Percentiles rank a stretch among this genome's conserved stretches.
Evolutionary conservation across 345 rosid genomes (phyloP).

Genomic region (Eucalyptus erythrocorys): DNA sequence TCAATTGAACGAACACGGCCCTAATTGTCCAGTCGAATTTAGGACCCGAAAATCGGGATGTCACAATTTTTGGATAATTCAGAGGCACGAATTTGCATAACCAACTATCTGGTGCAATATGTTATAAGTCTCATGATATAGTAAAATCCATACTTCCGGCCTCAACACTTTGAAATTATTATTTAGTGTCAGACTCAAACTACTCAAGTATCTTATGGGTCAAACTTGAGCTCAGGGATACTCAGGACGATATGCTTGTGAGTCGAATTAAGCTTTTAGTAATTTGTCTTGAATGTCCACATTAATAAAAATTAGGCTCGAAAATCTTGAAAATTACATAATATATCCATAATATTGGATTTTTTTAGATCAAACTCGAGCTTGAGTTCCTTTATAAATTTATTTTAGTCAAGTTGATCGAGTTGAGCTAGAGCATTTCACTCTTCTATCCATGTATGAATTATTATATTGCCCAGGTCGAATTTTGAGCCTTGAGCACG

Average conservation of each 20-base stretch:
- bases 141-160: neutral
- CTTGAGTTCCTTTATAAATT: too few species aligned
- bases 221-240: neutral
- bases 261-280: neutral
- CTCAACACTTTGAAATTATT: neutral
- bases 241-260: neutral
- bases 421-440: neutral
- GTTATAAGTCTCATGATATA: neutral
- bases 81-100: neutral
- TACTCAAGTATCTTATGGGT: neutral
- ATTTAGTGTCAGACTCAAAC: neutral
- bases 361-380: too few species aligned
- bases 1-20: too few species aligned
- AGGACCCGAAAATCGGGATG: too few species aligned
- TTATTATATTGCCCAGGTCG: neutral
- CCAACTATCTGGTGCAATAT: neutral
- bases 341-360: too few species aligned
- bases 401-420: too few species aligned
- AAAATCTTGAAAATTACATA: neutral
- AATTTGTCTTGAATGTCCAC: neutral
- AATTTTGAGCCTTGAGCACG: neutral
- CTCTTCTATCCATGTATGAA: neutral
- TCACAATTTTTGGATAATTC: neutral
- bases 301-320: neutral
- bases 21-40: too few species aligned